Conservation (phyloP, 768 basidiomycete species). For the Auriculariales sp. region DNA sequence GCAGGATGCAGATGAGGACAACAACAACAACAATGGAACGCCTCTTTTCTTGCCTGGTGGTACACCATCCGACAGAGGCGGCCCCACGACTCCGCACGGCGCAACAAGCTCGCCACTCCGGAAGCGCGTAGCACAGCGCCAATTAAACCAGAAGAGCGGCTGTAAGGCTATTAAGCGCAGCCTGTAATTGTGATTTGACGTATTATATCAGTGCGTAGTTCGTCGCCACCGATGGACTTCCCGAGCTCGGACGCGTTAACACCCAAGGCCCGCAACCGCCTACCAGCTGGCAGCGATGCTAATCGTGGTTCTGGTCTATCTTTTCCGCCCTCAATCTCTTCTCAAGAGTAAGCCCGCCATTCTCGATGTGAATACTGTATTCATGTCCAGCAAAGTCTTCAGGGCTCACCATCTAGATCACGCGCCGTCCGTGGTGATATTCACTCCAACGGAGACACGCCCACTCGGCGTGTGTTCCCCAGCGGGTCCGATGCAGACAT, state of each 20-base stretch:
- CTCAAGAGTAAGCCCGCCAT: conserved; percentile 35
- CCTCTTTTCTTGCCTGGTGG: conserved; percentile 42
- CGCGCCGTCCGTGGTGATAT: conserved; percentile 20
- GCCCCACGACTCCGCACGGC: conserved; percentile 37
- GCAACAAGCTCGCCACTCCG: conserved; percentile 34
- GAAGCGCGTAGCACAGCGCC: conserved; percentile 39
- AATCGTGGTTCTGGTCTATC: too few relatives aligned
- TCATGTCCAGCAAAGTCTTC: background rate
- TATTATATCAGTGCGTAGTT: conserved; percentile 30
- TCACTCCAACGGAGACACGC: conserved; percentile 47
- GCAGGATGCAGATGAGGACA: conserved; percentile 20
- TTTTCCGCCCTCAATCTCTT: conserved; percentile 46
- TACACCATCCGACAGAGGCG: conserved; percentile 36
- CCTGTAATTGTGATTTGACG: conserved; percentile 1
- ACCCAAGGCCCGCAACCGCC: conserved; percentile 20
- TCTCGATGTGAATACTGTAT: background rate
- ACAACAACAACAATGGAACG: conserved; percentile 28
- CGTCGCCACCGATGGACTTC: conserved; percentile 42
- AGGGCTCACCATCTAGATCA: conserved; percentile 30
- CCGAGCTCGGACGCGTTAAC: conserved; percentile 45
- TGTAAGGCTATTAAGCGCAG: background rate
- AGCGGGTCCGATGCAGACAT: conserved; percentile 22
- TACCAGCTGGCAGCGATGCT: conserved; percentile 3
- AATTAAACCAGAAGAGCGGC: conserved; percentile 25
- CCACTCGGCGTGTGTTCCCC: conserved; percentile 39